Percentiles rank a stretch among this genome's conserved stretches.
Conservation (phyloP, 2,329 filamentous ascomycete genomes). For the Colletotrichum gigasporum region DNA sequence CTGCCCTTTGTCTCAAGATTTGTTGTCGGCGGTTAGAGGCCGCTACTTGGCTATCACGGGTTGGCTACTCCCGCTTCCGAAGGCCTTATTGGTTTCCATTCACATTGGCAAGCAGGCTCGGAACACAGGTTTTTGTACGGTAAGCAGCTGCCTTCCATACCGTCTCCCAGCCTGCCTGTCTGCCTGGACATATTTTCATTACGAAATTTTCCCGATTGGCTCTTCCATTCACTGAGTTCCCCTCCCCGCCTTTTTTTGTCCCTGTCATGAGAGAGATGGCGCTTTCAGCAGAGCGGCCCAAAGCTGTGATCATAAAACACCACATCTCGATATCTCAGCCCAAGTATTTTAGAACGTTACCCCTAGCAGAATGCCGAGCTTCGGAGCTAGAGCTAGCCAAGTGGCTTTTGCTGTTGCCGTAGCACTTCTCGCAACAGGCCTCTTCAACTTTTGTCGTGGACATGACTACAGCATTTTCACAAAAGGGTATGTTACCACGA, state of each 20-base stretch:
- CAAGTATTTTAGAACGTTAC: neutral
- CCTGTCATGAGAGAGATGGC: conserved; percentile 1
- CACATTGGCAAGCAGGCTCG: conserved; percentile 10
- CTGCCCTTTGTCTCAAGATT: neutral
- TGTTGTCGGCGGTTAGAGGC: neutral
- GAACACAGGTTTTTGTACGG: neutral
- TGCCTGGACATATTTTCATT: neutral
- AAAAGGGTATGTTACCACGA: neutral
- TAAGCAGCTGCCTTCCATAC: conserved; percentile 13
- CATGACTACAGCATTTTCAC: neutral
- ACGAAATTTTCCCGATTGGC: conserved; percentile 15
- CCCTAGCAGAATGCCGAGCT: neutral
- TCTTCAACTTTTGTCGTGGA: neutral
- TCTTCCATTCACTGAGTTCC: neutral
- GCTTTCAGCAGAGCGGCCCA: neutral
- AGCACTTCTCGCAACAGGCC: neutral
- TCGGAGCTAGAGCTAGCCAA: conserved; percentile 7
- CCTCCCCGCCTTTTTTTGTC: neutral
- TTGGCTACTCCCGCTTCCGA: neutral
- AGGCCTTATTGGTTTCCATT: conserved; percentile 20
- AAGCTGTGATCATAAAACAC: neutral
- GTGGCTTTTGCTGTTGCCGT: conserved; percentile 1
- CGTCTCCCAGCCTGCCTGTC: conserved; percentile 1
- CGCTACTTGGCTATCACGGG: conserved; percentile 22
- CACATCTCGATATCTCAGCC: neutral